Conservation (phyloP, 2,329 filamentous ascomycete genomes). For the Teratosphaeria pseudoeucalypti region DNA sequence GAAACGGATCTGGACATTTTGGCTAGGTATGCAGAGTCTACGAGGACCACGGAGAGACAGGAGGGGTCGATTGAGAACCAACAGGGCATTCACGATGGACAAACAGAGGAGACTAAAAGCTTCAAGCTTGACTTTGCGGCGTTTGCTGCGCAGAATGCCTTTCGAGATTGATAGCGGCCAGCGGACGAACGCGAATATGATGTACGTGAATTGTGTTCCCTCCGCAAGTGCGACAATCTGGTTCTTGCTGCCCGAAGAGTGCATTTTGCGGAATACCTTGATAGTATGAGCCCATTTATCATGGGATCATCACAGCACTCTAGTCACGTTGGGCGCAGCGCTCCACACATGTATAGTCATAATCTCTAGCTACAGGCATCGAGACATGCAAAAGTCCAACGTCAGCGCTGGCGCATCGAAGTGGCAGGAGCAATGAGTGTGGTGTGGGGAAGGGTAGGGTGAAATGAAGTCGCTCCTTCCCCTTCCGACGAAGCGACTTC, state of each 20-base stretch:
- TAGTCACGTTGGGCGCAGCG: no score
- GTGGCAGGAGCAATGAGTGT: background rate
- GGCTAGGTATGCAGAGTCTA: conserved; percentile 2
- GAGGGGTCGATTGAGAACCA: conserved; percentile 18
- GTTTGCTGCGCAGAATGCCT: conserved; percentile 12
- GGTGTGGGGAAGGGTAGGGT: background rate
- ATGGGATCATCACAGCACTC: no score
- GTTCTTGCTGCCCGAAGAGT: no score
- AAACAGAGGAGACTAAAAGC: background rate
- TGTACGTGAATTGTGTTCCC: no score
- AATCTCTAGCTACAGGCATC: background rate
- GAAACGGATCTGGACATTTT: conserved; percentile 6
- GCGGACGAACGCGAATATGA: background rate
- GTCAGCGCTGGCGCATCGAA: background rate
- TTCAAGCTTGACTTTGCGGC: conserved; percentile 10
- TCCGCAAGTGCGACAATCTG: no score
- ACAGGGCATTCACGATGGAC: conserved; percentile 32
- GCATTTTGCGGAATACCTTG: no score
- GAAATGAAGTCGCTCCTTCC: background rate
- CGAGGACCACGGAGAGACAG: background rate
- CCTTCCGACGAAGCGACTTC: background rate
- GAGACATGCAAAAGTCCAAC: no score
- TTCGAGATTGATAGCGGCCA: conserved; percentile 4
- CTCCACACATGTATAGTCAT: no score
- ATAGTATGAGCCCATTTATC: no score